Conservation (phyloP, 192 early-diverging fungal genomes). For the Mortierella claussenii region DNA sequence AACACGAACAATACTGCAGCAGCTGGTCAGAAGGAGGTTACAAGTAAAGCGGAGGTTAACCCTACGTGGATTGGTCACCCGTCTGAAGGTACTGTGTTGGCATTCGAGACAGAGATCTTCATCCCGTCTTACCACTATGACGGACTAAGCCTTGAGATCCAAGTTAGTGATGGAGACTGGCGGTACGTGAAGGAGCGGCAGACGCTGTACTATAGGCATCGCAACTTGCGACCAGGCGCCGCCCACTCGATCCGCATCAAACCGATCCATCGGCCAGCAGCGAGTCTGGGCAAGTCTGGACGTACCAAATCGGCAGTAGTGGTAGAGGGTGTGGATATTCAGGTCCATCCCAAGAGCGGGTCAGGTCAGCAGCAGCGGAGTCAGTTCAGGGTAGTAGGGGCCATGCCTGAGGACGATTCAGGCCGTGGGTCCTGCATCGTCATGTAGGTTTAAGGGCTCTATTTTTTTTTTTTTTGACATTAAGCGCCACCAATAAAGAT, state of each 20-base stretch:
- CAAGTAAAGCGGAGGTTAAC: neutral
- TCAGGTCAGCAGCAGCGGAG: neutral
- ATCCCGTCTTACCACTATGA: constrained; percentile 81
- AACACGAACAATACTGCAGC: neutral
- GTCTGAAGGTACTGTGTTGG: constrained; percentile 14
- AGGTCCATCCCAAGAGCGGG: neutral
- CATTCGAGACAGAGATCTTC: constrained; percentile 73
- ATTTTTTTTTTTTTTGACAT: constrained; percentile 4
- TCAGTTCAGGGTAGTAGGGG: neutral
- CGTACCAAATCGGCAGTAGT: neutral
- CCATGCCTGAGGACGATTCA: constrained; percentile 7
- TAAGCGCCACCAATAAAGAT: constrained; percentile 10
- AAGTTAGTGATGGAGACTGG: constrained; percentile 77
- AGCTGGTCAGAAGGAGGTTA: neutral
- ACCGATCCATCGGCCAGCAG: constrained; percentile 1
- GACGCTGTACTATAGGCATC: constrained; percentile 69
- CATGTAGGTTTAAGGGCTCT: constrained; percentile 9
- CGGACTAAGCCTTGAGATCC: constrained; percentile 60
- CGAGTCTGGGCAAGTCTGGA: neutral
- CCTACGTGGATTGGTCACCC: constrained; percentile 28
- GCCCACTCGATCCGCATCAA: constrained; percentile 41
- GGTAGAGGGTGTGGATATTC: neutral
- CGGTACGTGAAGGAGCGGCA: constrained; percentile 72
- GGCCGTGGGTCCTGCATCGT: constrained; percentile 12
- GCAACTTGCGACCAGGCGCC: constrained; percentile 39